Percentiles rank a stretch among this genome's conserved stretches.
Evolutionary conservation across 139 green algal genomes (phyloP).

Genomic region (Yamagishiella unicocca): DNA sequence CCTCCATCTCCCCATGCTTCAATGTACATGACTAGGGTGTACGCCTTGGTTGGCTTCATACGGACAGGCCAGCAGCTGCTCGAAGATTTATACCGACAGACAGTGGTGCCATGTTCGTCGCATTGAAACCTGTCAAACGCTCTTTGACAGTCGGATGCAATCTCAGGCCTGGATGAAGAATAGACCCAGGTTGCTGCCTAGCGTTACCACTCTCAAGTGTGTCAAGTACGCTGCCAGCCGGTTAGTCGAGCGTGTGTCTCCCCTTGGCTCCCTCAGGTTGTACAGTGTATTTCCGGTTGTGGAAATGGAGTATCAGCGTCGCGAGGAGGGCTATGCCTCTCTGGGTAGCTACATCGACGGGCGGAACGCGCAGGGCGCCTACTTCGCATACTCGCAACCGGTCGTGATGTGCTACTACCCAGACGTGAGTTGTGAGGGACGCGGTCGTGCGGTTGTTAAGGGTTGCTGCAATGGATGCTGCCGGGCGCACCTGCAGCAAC

Average conservation of each 20-base stretch:
- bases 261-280: slow-evolving; percentile 38
- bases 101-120: neutral
- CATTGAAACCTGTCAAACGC: no score
- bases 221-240: no score
- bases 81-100: neutral
- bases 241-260: no score
- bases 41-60: no score
- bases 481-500: no score
- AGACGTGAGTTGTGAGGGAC: slow-evolving; percentile 27
- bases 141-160: no score
- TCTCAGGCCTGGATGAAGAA: no score
- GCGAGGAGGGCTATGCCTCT: slow-evolving; percentile 70
- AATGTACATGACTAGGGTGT: no score
- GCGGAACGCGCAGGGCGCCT: slow-evolving; percentile 52
- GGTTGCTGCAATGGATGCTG: no score
- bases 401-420: slow-evolving; percentile 75
- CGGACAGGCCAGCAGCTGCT: neutral
- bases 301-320: slow-evolving; percentile 64
- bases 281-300: slow-evolving; percentile 72
- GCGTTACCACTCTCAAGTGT: neutral
- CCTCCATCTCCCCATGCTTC: no score
- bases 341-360: slow-evolving; percentile 76
- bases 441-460: no score
- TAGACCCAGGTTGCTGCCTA: neutral
- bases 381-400: slow-evolving; percentile 72